Conservation (phyloP, 1,284 basidiomycete genomes). For the Polyporus tsugae region DNA sequence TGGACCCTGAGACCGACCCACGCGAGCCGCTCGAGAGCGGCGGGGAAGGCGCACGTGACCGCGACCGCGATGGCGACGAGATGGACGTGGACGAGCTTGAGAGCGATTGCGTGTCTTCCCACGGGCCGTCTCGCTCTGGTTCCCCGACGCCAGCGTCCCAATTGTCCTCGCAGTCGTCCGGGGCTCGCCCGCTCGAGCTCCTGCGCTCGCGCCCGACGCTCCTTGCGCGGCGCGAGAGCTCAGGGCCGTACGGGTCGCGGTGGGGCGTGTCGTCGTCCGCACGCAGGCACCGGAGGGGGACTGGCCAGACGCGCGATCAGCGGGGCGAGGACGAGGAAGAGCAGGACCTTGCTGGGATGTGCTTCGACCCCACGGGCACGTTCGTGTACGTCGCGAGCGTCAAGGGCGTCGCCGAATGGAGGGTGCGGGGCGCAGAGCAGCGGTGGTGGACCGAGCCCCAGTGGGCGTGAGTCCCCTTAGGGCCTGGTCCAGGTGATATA, state of each 20-base stretch:
- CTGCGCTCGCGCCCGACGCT: conserved; percentile 34
- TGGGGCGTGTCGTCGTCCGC: conserved; percentile 21
- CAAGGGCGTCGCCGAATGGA: conserved; percentile 72
- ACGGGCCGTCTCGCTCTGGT: conserved; percentile 53
- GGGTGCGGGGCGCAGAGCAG: conserved; percentile 64
- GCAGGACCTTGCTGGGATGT: conserved; percentile 74
- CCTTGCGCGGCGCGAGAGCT: conserved; percentile 36
- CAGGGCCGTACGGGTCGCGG: conserved; percentile 33
- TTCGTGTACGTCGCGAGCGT: conserved; percentile 74
- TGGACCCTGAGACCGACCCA: conserved; percentile 40
- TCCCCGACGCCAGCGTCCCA: conserved; percentile 50
- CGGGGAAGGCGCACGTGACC: conserved; percentile 29
- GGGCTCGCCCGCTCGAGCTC: conserved; percentile 31
- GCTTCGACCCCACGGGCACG: conserved; percentile 76
- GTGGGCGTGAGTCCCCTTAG: conserved; percentile 35
- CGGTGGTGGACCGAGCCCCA: conserved; percentile 59
- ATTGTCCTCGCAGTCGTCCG: conserved; percentile 33
- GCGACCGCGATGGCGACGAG: conserved; percentile 39
- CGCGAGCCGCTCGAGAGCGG: conserved; percentile 37
- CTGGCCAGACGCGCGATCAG: conserved; percentile 23
- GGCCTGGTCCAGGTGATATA: conserved; percentile 10
- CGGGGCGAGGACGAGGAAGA: conserved; percentile 46
- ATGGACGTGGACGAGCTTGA: conserved; percentile 55
- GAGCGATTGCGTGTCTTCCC: conserved; percentile 54
- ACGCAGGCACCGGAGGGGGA: conserved; percentile 40